Conservation (phyloP, 75 land plant genomes). For the Selaginella tamariscina region DNA sequence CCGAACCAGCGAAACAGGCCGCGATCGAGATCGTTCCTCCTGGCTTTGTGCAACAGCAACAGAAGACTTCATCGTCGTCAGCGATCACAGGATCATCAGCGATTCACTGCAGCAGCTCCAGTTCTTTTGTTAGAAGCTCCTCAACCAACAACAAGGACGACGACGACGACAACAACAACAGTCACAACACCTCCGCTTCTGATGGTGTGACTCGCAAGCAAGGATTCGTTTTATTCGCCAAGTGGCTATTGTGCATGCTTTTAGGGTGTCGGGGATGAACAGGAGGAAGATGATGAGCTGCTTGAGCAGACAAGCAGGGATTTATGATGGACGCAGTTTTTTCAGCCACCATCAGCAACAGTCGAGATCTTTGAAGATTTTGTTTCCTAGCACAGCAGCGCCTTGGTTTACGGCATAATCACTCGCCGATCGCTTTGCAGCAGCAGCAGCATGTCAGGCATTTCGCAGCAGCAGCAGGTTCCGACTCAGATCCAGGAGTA, state of each 20-base stretch:
- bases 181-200: too few relatives aligned
- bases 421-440: too few relatives aligned
- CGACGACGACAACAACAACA: neutral
- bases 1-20: conserved; percentile 54
- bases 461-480: neutral
- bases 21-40: conserved; percentile 91
- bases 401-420: too few relatives aligned
- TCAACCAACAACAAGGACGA: neutral
- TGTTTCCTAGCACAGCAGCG: too few relatives aligned
- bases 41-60: conserved; percentile 18
- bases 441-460: too few relatives aligned
- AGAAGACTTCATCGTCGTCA: neutral
- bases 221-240: too few relatives aligned
- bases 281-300: neutral
- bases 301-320: too few relatives aligned
- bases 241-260: neutral
- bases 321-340: too few relatives aligned
- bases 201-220: too few relatives aligned
- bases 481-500: neutral
- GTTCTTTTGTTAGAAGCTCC: neutral
- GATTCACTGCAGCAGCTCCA: neutral
- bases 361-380: neutral
- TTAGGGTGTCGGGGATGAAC: neutral
- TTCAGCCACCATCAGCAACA: neutral
- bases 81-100: too few relatives aligned